These are phyloP conservation scores for Pseudoperonospora humuli DNA, from an alignment of 352 stramenopile genomes.

Conservation along the genomic window DNA sequence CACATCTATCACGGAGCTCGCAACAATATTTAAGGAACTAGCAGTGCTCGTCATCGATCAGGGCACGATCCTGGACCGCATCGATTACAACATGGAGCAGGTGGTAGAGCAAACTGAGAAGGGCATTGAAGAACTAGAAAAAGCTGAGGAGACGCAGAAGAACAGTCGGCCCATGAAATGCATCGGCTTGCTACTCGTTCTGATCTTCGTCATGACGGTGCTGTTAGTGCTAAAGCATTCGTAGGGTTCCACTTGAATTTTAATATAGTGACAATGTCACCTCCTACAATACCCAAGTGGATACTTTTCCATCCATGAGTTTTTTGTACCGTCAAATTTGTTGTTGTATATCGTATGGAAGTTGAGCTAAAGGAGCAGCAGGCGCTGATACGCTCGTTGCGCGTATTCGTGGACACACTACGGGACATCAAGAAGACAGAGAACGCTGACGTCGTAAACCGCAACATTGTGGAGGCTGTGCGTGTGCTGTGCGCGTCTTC, in stretches of 20 bases:
- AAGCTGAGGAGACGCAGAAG: constrained; percentile 98
- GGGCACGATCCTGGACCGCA: constrained; percentile 99
- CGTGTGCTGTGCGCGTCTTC: constrained; percentile 21
- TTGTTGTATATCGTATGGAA: constrained; percentile 21
- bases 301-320: too few species aligned
- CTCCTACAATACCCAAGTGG: too few species aligned
- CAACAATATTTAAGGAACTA: constrained; percentile 99
- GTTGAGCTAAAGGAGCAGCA: constrained; percentile 38
- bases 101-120: constrained; percentile 99
- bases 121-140: constrained; percentile 97
- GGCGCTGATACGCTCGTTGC: constrained; percentile 42
- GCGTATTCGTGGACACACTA: constrained; percentile 60
- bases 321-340: too few species aligned
- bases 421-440: constrained; percentile 37
- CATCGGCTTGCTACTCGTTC: constrained; percentile 86
- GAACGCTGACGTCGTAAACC: constrained; percentile 3
- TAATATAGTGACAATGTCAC: too few species aligned
- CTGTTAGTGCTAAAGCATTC: constrained; percentile 89
- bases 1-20: constrained; percentile 98
- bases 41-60: constrained; percentile 99
- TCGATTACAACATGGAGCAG: constrained; percentile 99
- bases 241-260: too few species aligned
- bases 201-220: constrained; percentile 91
- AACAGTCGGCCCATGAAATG: constrained; percentile 94
- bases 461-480: constrained; percentile 26